Evolutionary conservation across 345 rosid genomes (phyloP).

Genomic region (Murraya koenigii): DNA sequence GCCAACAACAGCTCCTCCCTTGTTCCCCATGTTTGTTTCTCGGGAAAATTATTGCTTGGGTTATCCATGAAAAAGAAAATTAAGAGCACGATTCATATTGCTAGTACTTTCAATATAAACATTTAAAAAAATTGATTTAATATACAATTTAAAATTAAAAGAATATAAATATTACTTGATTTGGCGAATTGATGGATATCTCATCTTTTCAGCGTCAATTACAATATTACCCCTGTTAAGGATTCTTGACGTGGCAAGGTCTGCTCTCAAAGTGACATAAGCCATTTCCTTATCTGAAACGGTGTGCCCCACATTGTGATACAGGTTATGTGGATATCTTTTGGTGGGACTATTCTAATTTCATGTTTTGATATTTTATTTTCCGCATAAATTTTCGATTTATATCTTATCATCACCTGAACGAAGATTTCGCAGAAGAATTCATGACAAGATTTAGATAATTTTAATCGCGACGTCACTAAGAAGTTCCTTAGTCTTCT

Average conservation of each 20-base stretch:
- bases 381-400: no score
- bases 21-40: constrained; percentile 46
- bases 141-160: no score
- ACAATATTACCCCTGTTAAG: background rate
- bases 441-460: no score
- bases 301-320: background rate
- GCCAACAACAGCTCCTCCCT: constrained; percentile 44
- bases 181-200: background rate
- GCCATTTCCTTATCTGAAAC: background rate
- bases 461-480: no score
- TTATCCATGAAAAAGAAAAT: constrained; percentile 27
- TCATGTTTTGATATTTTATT: no score
- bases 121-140: no score
- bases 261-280: background rate
- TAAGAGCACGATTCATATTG: background rate
- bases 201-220: background rate
- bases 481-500: no score
- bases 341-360: no score
- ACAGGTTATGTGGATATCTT: background rate
- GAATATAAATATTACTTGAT: background rate
- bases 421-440: no score
- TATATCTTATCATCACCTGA: no score
- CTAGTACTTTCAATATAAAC: background rate
- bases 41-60: constrained; percentile 19
- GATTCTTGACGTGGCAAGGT: background rate